Percentiles rank a stretch among this genome's conserved stretches.
Evolutionary conservation across 139 green algal species (phyloP).

Genomic region (Protoeuglena noctilucae): DNA sequence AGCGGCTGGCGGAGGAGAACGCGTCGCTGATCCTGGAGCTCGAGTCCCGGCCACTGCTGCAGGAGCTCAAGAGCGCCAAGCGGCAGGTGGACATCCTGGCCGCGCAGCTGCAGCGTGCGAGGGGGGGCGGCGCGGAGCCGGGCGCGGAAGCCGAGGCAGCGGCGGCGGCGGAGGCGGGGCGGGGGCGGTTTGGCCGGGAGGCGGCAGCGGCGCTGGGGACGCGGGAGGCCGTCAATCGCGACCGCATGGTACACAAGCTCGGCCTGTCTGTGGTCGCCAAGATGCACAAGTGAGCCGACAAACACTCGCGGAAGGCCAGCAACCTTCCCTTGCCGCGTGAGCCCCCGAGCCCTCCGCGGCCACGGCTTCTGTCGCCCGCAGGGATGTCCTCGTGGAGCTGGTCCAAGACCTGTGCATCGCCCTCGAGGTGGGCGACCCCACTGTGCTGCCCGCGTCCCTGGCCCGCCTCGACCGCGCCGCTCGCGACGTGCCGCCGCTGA

Average conservation of each 20-base stretch:
- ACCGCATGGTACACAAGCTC: slow-evolving; percentile 41
- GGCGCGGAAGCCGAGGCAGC: slow-evolving; percentile 1
- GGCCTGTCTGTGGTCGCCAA: slow-evolving; percentile 34
- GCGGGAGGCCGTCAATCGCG: slow-evolving; percentile 30
- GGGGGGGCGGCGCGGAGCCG: background rate
- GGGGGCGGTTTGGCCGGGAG: background rate
- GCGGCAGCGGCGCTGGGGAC: slow-evolving; percentile 18
- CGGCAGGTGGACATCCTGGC: slow-evolving; percentile 49
- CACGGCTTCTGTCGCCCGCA: too few relatives aligned
- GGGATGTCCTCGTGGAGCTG: slow-evolving; percentile 43
- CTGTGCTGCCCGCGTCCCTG: slow-evolving; percentile 16
- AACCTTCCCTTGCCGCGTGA: too few relatives aligned
- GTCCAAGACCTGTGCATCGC: slow-evolving; percentile 54
- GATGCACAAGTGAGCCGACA: slow-evolving; percentile 25
- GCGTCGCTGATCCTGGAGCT: slow-evolving; percentile 25
- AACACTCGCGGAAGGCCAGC: too few relatives aligned
- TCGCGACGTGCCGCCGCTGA: slow-evolving; percentile 20
- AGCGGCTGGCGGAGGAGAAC: slow-evolving; percentile 25
- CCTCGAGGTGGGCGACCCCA: slow-evolving; percentile 44
- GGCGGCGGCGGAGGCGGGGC: slow-evolving; percentile 1
- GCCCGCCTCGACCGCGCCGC: slow-evolving; percentile 12
- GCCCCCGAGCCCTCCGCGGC: too few relatives aligned
- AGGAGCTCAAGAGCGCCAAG: slow-evolving; percentile 15
- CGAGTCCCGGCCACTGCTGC: slow-evolving; percentile 13
- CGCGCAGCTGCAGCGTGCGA: slow-evolving; percentile 20